Evolutionary conservation across 1,284 basidiomycete genomes (phyloP), one percentile per base, ranked within the genome.

Genomic region (Ustilago xerochloae): DNA sequence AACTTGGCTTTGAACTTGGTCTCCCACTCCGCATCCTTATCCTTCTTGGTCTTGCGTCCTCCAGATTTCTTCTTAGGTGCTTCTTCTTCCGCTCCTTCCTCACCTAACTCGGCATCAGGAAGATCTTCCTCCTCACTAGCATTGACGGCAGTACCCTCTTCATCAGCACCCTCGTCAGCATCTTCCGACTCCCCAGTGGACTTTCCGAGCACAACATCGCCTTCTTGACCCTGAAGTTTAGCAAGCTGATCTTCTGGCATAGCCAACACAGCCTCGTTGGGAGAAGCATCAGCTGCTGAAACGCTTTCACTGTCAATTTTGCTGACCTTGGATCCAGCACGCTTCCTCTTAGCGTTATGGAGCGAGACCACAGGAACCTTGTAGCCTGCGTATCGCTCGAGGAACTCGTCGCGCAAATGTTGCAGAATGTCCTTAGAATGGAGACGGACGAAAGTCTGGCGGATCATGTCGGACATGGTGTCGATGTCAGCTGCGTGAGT

Each of bases 401-500:
- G 33, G 72, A 84, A 82, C 64, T 88, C 87, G 45, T 85, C 75
- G 33, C 87, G 84, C 18, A 89, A 80, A 48, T 86, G 84, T 24
- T 85, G 85, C 26, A 98, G 88, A 26, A 98, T 90, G 82, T 96
- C 90, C 20, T 92, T 91, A 20, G 91, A 91, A 85, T 99, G 96
- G 10, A 99, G 87, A 4, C 91, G 90, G 70, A 99, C 92, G 85
- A 99, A 99, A 0, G 93, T 93, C 52, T 96, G 92, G 29, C 96
- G 91, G 77, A 99, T 95, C 77, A 92, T 88, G 49, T 88, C 88
- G 0, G 92, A 93, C 94, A 99, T 97, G 58, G 90, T 87, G 85
- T 97, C 93, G 65, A 98, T 92, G 69, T 89, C 90, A 36, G 87
- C 89, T 0, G 96, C 92, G 83, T 99, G 96, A 7, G 96, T 98